Conservation (phyloP, 352 stramenopile genomes). For the Pythium brassicae region DNA sequence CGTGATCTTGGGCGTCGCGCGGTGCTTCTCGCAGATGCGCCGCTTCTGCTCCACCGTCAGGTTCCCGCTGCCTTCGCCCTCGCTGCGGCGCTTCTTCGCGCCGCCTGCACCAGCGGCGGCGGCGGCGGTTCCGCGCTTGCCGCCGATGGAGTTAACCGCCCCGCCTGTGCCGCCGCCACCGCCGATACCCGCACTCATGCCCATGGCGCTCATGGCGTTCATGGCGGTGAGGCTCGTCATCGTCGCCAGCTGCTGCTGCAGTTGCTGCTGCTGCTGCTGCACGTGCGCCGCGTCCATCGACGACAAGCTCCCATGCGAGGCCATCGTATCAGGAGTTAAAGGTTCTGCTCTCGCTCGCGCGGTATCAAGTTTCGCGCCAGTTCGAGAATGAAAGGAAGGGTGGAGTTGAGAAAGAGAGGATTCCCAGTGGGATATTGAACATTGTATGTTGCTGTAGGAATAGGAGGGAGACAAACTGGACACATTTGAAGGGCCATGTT, state of each 20-base stretch:
- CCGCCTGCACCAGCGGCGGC: background rate
- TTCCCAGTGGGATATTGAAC: background rate
- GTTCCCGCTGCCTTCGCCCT: slow-evolving; percentile 59
- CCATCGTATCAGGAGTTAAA: slow-evolving; percentile 82
- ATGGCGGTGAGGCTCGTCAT: slow-evolving; percentile 20
- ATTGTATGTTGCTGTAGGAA: background rate
- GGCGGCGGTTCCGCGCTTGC: background rate
- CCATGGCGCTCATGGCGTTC: slow-evolving; percentile 10
- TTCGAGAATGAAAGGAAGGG: background rate
- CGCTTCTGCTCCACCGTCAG: slow-evolving; percentile 86
- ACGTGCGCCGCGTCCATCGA: background rate
- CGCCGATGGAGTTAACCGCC: background rate
- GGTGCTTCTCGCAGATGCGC: slow-evolving; percentile 86
- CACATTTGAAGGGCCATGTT: no score
- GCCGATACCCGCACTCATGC: slow-evolving; percentile 11
- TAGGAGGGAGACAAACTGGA: no score
- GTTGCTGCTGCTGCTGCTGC: slow-evolving; percentile 19
- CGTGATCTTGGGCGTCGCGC: slow-evolving; percentile 82
- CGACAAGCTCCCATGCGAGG: background rate
- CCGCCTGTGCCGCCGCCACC: no score
- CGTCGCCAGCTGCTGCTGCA: slow-evolving; percentile 15
- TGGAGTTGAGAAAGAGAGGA: background rate
- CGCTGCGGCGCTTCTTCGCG: slow-evolving; percentile 34
- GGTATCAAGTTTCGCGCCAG: background rate
- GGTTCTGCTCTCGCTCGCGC: slow-evolving; percentile 44